These are phyloP conservation scores for Hypoxylon sp. DNA, from an alignment of 2,329 filamentous ascomycete genomes.

Conservation along the genomic window DNA sequence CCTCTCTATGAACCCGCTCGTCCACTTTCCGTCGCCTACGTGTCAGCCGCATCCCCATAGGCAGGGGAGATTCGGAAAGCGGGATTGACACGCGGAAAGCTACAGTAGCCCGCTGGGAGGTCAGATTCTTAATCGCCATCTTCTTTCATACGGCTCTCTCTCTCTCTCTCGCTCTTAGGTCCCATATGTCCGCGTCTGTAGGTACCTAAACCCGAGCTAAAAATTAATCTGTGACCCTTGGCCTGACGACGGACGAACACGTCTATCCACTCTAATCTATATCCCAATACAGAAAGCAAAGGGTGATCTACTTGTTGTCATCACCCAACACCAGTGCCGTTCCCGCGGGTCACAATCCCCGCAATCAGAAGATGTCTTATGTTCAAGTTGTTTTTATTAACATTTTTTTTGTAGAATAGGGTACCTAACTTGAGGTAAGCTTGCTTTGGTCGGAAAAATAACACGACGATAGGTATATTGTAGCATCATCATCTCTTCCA, in stretches of 20 bases:
- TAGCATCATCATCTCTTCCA: too few species aligned
- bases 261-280: slow-evolving; percentile 4
- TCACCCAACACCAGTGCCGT: too few species aligned
- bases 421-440: slow-evolving; percentile 12
- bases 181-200: background rate
- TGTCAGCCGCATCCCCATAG: slow-evolving; percentile 36
- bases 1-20: background rate
- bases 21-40: slow-evolving; percentile 25
- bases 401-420: slow-evolving; percentile 23
- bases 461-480: slow-evolving; percentile 17
- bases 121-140: too few species aligned
- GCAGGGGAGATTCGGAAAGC: slow-evolving; percentile 3
- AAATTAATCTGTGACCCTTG: too few species aligned
- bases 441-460: slow-evolving; percentile 13
- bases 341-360: too few species aligned
- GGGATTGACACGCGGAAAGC: slow-evolving; percentile 14
- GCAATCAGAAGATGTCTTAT: too few species aligned
- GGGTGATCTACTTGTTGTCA: too few species aligned
- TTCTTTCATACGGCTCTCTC: too few species aligned
- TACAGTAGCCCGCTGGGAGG: slow-evolving; percentile 16
- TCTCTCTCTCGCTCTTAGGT: background rate
- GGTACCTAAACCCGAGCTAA: too few species aligned
- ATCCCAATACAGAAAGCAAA: slow-evolving; percentile 6
- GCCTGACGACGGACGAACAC: slow-evolving; percentile 17
- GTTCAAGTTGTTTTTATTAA: too few species aligned